Evolutionary conservation across 148 eudicot species (phyloP).

Genomic region (Arctostaphylos glauca): DNA sequence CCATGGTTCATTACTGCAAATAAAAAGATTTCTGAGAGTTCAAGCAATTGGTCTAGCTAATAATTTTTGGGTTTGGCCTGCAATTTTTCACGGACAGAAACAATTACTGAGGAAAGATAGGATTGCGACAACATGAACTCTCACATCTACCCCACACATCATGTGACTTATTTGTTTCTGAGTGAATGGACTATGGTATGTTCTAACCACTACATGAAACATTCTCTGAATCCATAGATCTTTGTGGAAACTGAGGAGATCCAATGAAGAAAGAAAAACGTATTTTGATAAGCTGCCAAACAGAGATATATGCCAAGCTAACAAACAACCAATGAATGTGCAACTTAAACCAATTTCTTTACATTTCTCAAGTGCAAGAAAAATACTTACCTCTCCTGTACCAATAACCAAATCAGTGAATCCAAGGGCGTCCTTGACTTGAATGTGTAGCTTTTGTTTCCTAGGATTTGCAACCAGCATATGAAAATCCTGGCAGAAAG

Average conservation of each 20-base stretch:
- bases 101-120: neutral
- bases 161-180: neutral
- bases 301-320: neutral
- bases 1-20: neutral
- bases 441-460: conserved; percentile 62
- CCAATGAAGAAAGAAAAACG: neutral
- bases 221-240: neutral
- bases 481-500: conserved; percentile 65
- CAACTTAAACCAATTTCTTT: neutral
- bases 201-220: neutral
- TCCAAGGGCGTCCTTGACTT: conserved; percentile 83
- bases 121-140: neutral
- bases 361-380: neutral
- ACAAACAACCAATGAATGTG: neutral
- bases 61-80: neutral
- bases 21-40: neutral
- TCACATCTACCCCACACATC: neutral
- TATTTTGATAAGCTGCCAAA: conserved; percentile 1
- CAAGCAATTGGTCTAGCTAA: neutral
- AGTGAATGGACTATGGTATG: neutral
- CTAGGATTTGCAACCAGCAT: conserved; percentile 82
- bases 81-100: neutral
- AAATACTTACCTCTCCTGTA: conserved; percentile 60
- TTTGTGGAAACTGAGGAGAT: neutral
- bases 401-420: conserved; percentile 72